Base-by-base conservation (phyloP, 2,329 filamentous ascomycete genomes). In the Phialocephala subalpina region DNA sequence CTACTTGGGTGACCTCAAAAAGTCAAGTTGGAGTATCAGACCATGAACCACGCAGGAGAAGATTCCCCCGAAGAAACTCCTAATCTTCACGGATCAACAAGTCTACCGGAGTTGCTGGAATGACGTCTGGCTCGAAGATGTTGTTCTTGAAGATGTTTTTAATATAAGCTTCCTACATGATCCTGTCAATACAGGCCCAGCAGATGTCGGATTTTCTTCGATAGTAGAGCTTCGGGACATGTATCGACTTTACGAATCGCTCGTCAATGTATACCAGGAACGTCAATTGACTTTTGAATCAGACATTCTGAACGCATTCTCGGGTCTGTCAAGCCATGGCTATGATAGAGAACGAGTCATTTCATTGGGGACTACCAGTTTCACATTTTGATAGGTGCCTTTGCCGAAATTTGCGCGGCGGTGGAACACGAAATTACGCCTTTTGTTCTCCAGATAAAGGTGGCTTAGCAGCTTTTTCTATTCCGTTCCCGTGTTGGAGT, bases 291-390 rank as follows among this genome's bases (percentile, higher is more conserved):
- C 22, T 2, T 60, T 60, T n/a, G 27, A 60, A 52, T 49, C 58
- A 14, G 58, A 60, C 45, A 52, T 60, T 18, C 25, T 60, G 12
- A 52, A 52, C 16, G 58, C 42, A 5, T 60, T 60, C 27, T 60
- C 58, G 18, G 58, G 58, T 20, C 25, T 60, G 42, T n/a, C 58
- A 60, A 22, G 45, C 29, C 8, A 6, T 60, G 1, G 14, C 16
- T 20, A 18, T 20, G 8, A 49, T 52, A 6, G 29, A 8, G 6
- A 60, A 52, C 22, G 58, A 52, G n/a, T 47, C 40, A 12, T 60
- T 52, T 20, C 58, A 60, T 33, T 60, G 58, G 58, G 58, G 58
- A 18, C n/a, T 60, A 9, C 58, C 58, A n/a, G 58, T 52, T 18
- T 52, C 58, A 12, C 33, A 18, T 35, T 53, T 60, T 38, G 42